Conservation (phyloP, 306 rosid genomes). For the Quercus cerris region DNA sequence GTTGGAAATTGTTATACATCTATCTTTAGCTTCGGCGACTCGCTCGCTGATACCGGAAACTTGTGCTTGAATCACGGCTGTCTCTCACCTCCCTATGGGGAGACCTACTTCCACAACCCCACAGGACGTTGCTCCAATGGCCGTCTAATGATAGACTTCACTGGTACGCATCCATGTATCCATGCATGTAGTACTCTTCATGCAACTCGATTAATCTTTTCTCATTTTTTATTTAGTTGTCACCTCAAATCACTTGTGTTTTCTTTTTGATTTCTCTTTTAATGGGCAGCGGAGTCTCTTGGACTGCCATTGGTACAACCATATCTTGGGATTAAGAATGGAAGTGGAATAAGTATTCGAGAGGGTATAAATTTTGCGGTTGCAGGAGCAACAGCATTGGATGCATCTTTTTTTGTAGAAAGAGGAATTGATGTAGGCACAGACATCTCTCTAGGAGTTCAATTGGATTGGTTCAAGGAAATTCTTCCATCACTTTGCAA, state of each 20-base stretch:
- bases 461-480: slow-evolving; percentile 54
- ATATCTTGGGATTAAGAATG: slow-evolving; percentile 28
- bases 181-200: no score
- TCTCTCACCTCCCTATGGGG: slow-evolving; percentile 25
- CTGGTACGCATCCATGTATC: neutral
- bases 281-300: slow-evolving; percentile 37
- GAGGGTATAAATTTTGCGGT: slow-evolving; percentile 58
- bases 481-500: slow-evolving; percentile 30
- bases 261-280: neutral
- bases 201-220: neutral
- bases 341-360: neutral
- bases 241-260: neutral
- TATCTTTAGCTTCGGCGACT: slow-evolving; percentile 67
- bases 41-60: slow-evolving; percentile 55
- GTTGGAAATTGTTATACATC: slow-evolving; percentile 22
- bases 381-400: slow-evolving; percentile 58
- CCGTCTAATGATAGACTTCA: slow-evolving; percentile 26
- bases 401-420: slow-evolving; percentile 23
- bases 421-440: slow-evolving; percentile 4
- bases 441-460: slow-evolving; percentile 37
- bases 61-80: neutral
- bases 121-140: slow-evolving; percentile 37
- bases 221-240: no score
- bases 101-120: slow-evolving; percentile 28
- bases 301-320: slow-evolving; percentile 47